Conservation (phyloP, 2,329 filamentous ascomycete genomes). For the Colletotrichum sansevieriae region DNA sequence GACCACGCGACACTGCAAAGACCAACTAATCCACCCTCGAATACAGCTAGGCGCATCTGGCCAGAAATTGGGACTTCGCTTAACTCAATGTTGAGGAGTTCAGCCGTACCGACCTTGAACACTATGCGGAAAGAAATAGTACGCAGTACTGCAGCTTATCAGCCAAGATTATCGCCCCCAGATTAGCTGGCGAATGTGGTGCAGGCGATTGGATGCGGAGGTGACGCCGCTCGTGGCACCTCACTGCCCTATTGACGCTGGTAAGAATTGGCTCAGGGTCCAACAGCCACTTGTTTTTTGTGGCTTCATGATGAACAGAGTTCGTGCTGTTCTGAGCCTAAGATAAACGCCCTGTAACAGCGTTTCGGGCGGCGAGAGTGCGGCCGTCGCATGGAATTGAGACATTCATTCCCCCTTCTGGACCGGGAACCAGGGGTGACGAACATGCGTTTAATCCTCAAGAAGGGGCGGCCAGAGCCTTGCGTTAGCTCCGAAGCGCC, state of each 20-base stretch:
- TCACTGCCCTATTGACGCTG: conserved; percentile 21
- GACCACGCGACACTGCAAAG: neutral
- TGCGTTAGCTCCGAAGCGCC: neutral
- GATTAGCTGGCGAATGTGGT: neutral
- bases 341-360: conserved; percentile 11
- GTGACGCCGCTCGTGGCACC: conserved; percentile 10
- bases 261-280: neutral
- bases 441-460: conserved; percentile 4
- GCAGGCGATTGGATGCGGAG: conserved; percentile 1
- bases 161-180: neutral
- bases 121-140: neutral
- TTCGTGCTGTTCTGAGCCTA: conserved; percentile 11
- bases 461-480: conserved; percentile 26
- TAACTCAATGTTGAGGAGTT: neutral
- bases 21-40: neutral
- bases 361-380: conserved; percentile 4
- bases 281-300: neutral
- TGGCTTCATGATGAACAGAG: neutral
- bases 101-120: neutral
- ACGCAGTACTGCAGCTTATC: conserved; percentile 4
- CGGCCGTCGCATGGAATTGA: conserved; percentile 34
- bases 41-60: neutral
- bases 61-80: neutral
- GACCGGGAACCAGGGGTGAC: conserved; percentile 4
- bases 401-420: conserved; percentile 3